These are phyloP conservation scores for Lithospermum erythrorhizon DNA, from an alignment of 257 asterid genomes.

Conservation along the genomic window DNA sequence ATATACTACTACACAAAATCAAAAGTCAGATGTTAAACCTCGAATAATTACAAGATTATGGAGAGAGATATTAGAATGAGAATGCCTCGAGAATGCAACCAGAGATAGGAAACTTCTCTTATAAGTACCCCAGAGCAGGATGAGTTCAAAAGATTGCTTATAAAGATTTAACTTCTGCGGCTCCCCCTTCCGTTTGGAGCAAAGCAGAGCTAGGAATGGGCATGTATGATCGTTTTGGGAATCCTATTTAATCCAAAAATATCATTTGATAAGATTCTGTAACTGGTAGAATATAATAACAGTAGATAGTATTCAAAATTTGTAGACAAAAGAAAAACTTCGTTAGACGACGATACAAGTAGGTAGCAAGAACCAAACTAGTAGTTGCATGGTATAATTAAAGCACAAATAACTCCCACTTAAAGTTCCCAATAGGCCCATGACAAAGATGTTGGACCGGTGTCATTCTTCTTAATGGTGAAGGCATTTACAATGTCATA, in stretches of 20 bases:
- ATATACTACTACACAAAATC: background rate
- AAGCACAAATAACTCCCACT: background rate
- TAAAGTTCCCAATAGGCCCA: background rate
- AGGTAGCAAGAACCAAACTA: background rate
- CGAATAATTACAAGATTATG: conserved; percentile 92
- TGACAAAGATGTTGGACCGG: background rate
- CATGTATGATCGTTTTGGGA: conserved; percentile 95
- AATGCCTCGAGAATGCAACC: conserved; percentile 92
- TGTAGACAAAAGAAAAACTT: background rate
- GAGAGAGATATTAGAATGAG: conserved; percentile 70
- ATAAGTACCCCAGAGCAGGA: conserved; percentile 95
- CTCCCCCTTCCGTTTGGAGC: conserved; percentile 84
- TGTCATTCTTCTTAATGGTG: background rate
- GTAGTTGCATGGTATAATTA: too few species aligned
- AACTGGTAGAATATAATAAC: background rate
- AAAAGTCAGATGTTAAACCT: conserved; percentile 30
- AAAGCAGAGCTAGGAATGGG: conserved; percentile 82
- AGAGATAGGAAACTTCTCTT: conserved; percentile 88
- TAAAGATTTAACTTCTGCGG: conserved; percentile 85
- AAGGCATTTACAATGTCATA: background rate
- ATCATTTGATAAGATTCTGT: background rate
- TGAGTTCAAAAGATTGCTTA: conserved; percentile 97
- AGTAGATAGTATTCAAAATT: background rate
- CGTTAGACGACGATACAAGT: background rate
- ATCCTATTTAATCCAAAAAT: conserved; percentile 39